phyloP scores from a whole-genome alignment of 2,329 filamentous ascomycete species.

The Colletotrichum spinosum region DNA sequence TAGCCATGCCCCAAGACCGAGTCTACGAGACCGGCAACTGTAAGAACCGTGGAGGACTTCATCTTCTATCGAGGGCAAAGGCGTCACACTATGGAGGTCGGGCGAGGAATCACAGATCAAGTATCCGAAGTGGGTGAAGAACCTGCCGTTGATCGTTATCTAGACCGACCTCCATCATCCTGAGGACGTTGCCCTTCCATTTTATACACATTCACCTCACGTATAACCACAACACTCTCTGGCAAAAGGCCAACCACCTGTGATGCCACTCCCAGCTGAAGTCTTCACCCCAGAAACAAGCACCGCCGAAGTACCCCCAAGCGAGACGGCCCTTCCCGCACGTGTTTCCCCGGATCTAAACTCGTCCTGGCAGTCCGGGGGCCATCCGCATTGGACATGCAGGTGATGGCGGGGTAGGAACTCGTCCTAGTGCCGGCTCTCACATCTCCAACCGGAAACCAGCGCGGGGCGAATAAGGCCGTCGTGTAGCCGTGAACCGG shows the following conservation, averaged over 20 bases:
- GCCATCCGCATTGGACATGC: conserved; percentile 23
- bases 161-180: not conserved
- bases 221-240: not conserved
- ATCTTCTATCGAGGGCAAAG: not conserved
- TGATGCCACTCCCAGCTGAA: not conserved
- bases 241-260: not conserved
- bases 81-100: too few species aligned
- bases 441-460: conserved; percentile 28
- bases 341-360: conserved; percentile 28
- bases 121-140: too few species aligned
- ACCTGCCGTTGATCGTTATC: too few species aligned
- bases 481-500: conserved; percentile 11
- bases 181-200: accelerated
- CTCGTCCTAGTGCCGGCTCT: conserved; percentile 29
- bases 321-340: conserved; percentile 32
- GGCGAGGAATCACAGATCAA: too few species aligned
- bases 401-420: conserved; percentile 21
- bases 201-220: not conserved
- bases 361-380: conserved; percentile 25
- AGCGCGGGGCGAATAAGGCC: conserved; percentile 26
- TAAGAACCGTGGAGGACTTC: not conserved
- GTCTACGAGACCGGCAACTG: conserved; percentile 1
- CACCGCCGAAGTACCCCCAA: conserved; percentile 33
- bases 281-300: not conserved
- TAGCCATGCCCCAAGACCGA: conserved; percentile 57